Conservation (phyloP, 2,329 filamentous ascomycete genomes). For the Fusarium sp. region DNA sequence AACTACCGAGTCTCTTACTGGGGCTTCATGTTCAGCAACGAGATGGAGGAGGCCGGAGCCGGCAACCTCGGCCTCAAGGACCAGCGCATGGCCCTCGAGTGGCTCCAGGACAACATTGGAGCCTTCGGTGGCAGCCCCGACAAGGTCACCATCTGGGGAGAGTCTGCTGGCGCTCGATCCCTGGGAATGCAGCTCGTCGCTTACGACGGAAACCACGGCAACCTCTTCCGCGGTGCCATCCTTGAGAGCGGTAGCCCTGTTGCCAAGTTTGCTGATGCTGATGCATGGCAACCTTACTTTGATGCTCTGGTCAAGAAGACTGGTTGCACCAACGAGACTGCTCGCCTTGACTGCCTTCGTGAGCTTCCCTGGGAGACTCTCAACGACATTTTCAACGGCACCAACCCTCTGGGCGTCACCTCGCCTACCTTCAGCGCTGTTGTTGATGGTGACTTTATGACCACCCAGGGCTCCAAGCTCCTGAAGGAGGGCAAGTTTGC, state of each 20-base stretch:
- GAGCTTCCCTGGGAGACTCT: slow-evolving; percentile 45
- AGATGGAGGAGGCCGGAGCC: slow-evolving; percentile 54
- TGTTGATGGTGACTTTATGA: slow-evolving; percentile 55
- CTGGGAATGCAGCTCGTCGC: slow-evolving; percentile 62
- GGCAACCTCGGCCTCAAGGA: slow-evolving; percentile 63
- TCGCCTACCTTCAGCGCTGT: slow-evolving; percentile 31
- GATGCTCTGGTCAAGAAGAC: slow-evolving; percentile 40
- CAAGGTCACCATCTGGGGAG: slow-evolving; percentile 63
- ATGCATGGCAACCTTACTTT: slow-evolving; percentile 45
- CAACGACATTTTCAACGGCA: slow-evolving; percentile 43
- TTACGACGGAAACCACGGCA: slow-evolving; percentile 63
- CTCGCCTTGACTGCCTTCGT: slow-evolving; percentile 47
- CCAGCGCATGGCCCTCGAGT: slow-evolving; percentile 59
- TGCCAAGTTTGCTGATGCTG: slow-evolving; percentile 34
- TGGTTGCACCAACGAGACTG: slow-evolving; percentile 34
- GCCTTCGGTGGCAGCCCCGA: slow-evolving; percentile 59
- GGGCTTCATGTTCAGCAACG: slow-evolving; percentile 61
- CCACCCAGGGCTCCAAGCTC: slow-evolving; percentile 58
- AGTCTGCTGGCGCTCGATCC: slow-evolving; percentile 63
- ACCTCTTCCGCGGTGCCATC: slow-evolving; percentile 64
- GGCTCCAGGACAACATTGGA: slow-evolving; percentile 62
- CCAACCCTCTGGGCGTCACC: slow-evolving; percentile 26
- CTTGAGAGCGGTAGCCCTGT: slow-evolving; percentile 58
- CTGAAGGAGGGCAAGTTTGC: slow-evolving; percentile 69
- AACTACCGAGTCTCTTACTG: slow-evolving; percentile 63